phyloP scores from a whole-genome alignment of 192 early-diverging fungal genomes.

The Chytriomyces confervae region DNA sequence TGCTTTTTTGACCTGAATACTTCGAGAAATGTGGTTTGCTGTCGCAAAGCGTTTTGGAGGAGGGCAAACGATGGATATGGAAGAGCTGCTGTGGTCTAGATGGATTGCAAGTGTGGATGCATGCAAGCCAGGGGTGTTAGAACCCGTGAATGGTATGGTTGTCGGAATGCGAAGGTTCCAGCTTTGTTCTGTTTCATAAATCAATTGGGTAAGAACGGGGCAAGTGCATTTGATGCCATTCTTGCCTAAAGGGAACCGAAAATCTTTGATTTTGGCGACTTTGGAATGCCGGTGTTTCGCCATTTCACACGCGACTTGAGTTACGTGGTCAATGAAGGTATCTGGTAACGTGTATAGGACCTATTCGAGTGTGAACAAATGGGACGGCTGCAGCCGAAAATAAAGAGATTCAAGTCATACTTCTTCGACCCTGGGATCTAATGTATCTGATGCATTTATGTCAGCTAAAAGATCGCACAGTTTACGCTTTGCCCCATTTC shows the following conservation, averaged over 20 bases:
- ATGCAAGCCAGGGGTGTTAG: conserved; percentile 56
- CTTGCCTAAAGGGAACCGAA: conserved; percentile 80
- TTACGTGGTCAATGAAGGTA: conserved; percentile 87
- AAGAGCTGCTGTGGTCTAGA: background rate
- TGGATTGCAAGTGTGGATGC: background rate
- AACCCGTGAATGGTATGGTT: background rate
- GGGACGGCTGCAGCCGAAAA: no score
- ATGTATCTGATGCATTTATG: conserved; percentile 77
- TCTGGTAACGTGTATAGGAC: conserved; percentile 78
- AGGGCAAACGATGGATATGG: background rate
- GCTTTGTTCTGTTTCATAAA: conserved; percentile 66
- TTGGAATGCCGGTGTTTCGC: conserved; percentile 83
- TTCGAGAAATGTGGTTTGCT: conserved; percentile 10
- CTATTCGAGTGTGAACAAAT: no score
- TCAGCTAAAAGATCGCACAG: conserved; percentile 84
- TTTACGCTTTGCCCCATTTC: conserved; percentile 65
- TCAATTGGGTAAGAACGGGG: background rate
- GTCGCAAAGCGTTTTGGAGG: conserved; percentile 1
- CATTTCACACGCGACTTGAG: conserved; percentile 78
- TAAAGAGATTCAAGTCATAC: conserved; percentile 36
- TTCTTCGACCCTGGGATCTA: conserved; percentile 86
- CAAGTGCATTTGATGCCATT: background rate
- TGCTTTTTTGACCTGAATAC: conserved; percentile 13
- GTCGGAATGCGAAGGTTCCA: conserved; percentile 86
- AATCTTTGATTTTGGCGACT: conserved; percentile 82